Percentiles rank a stretch among this genome's conserved stretches.
Conservation (phyloP, 2,329 filamentous ascomycete species). For the Nemania serpens region DNA sequence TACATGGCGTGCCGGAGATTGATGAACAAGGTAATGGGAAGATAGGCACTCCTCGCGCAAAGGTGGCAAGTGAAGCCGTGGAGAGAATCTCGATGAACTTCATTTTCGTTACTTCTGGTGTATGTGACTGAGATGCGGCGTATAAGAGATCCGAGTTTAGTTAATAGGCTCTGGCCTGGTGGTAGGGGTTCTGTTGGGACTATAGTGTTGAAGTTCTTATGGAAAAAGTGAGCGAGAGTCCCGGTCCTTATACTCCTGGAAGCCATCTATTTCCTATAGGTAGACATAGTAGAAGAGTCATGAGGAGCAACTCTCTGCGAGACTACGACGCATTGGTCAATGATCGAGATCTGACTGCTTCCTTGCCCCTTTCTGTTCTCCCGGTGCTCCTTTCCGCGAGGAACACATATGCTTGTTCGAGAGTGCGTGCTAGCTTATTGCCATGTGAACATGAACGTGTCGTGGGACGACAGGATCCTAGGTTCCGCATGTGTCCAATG, state of each 20-base stretch:
- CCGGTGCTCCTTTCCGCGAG: background rate
- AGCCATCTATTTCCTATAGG: background rate
- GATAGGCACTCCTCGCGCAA: background rate
- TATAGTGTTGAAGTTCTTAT: background rate
- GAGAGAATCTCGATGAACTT: constrained; percentile 5
- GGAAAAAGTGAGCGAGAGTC: background rate
- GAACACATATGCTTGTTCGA: background rate
- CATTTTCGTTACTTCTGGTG: constrained; percentile 8
- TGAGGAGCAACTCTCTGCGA: background rate
- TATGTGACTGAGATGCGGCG: too few species aligned
- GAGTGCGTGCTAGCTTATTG: background rate
- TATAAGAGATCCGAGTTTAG: too few species aligned
- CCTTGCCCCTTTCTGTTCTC: background rate
- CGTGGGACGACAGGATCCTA: background rate
- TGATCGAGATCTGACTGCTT: background rate
- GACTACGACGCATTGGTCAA: background rate
- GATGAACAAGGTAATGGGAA: constrained; percentile 17
- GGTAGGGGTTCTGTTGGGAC: too few species aligned
- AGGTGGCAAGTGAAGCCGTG: constrained; percentile 1
- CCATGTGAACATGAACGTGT: constrained; percentile 5
- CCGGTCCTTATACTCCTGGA: constrained; percentile 8
- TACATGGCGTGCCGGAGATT: constrained; percentile 22
- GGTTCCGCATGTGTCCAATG: constrained; percentile 2
- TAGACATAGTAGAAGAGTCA: too few species aligned
- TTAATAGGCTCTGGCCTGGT: too few species aligned